Conservation (phyloP, 495 filamentous ascomycete species). For the Endocarpon pusillum region DNA sequence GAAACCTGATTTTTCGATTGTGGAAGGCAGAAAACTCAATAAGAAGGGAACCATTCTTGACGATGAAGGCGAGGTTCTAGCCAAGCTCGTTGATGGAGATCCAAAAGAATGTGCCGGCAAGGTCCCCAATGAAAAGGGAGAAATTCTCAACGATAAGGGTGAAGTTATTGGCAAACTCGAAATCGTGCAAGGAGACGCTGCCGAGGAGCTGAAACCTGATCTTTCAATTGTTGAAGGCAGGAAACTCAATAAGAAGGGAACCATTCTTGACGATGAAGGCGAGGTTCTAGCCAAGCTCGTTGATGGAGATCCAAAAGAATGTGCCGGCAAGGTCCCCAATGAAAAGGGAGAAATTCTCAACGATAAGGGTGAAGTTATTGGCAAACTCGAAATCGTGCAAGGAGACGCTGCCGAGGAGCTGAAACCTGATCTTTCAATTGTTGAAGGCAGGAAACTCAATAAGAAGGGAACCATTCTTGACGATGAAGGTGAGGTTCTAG, state of each 20-base stretch:
- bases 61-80: constrained; percentile 11
- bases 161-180: constrained; percentile 30
- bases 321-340: constrained; percentile 31
- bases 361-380: constrained; percentile 31
- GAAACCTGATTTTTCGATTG: constrained; percentile 27
- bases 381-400: constrained; percentile 27
- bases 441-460: constrained; percentile 34
- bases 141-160: constrained; percentile 29
- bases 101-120: constrained; percentile 19
- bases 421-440: constrained; percentile 27
- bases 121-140: constrained; percentile 11
- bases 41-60: constrained; percentile 34
- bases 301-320: constrained; percentile 20
- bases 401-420: constrained; percentile 18
- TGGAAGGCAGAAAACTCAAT: constrained; percentile 38
- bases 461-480: constrained; percentile 39
- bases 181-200: constrained; percentile 14
- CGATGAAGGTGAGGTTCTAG: constrained; percentile 33
- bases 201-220: constrained; percentile 23
- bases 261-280: constrained; percentile 35
- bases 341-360: constrained; percentile 33
- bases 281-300: constrained; percentile 31
- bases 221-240: constrained; percentile 30
- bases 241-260: constrained; percentile 39
- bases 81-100: constrained; percentile 27